phyloP scores from a whole-genome alignment of 129 eudicot genomes.

The Centella asiatica region DNA sequence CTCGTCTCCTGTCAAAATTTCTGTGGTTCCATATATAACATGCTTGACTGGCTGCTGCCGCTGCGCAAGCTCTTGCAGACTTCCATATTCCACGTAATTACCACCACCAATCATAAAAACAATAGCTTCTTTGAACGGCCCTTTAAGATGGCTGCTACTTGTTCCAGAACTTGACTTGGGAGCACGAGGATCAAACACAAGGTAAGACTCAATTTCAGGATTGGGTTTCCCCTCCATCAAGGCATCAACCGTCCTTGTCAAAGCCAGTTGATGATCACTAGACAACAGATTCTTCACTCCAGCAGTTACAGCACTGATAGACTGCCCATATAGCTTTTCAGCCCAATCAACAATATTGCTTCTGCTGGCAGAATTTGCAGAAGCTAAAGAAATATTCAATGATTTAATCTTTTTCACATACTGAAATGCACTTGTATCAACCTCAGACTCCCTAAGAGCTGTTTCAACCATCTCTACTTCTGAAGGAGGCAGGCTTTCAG shows the following conservation, averaged over 20 bases:
- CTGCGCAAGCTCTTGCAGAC: slow-evolving; percentile 74
- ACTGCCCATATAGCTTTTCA: slow-evolving; percentile 90
- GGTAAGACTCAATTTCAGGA: slow-evolving; percentile 85
- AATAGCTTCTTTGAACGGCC: slow-evolving; percentile 89
- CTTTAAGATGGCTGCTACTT: slow-evolving; percentile 58
- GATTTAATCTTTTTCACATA: slow-evolving; percentile 92
- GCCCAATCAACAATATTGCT: slow-evolving; percentile 96
- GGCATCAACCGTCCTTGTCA: slow-evolving; percentile 82
- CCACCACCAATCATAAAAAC: slow-evolving; percentile 98
- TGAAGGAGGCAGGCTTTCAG: slow-evolving; percentile 57
- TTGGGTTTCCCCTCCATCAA: slow-evolving; percentile 89
- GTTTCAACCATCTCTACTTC: slow-evolving; percentile 81
- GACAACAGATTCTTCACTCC: slow-evolving; percentile 85
- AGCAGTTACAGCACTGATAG: slow-evolving; percentile 95
- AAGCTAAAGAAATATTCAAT: slow-evolving; percentile 65
- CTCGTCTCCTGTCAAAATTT: slow-evolving; percentile 81
- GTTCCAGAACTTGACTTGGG: slow-evolving; percentile 76
- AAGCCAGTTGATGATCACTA: slow-evolving; percentile 73
- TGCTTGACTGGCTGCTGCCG: slow-evolving; percentile 72
- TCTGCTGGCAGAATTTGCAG: slow-evolving; percentile 80
- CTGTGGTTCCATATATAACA: slow-evolving; percentile 85
- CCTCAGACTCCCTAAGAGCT: slow-evolving; percentile 74
- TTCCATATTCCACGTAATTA: slow-evolving; percentile 82
- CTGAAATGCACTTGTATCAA: slow-evolving; percentile 86
- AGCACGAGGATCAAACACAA: slow-evolving; percentile 88